phyloP scores from a whole-genome alignment of 805 yeast species.

The Debaryomyces hansenii region DNA sequence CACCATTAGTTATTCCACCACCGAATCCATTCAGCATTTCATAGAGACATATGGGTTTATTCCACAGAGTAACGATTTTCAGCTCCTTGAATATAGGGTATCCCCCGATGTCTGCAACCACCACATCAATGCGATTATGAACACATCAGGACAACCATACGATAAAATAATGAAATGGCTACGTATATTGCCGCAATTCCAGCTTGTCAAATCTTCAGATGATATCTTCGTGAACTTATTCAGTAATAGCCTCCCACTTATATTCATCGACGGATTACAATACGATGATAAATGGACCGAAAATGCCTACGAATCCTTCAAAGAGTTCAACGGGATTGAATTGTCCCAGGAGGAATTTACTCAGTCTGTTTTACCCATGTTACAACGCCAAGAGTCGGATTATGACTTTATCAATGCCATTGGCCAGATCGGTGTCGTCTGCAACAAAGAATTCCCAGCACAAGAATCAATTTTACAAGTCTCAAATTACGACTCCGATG shows the following conservation, averaged over 20 bases:
- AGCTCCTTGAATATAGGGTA: conserved; percentile 12
- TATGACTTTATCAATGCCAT: conserved; percentile 26
- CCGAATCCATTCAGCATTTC: conserved; percentile 23
- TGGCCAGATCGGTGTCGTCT: conserved; percentile 19
- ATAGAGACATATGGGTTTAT: conserved; percentile 32
- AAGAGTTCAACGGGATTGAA: conserved; percentile 20
- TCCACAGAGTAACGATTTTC: conserved; percentile 16
- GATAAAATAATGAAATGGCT: conserved; percentile 26
- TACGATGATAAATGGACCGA: conserved; percentile 56
- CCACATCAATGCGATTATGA: conserved; percentile 8
- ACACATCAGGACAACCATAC: conserved; percentile 10
- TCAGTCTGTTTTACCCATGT: conserved; percentile 8
- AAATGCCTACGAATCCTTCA: conserved; percentile 12
- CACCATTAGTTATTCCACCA: conserved; percentile 25
- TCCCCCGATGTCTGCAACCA: conserved; percentile 6
- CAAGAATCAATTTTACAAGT: not conserved
- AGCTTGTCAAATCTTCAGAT: conserved; percentile 11
- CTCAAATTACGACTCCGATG: not conserved
- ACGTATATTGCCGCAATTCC: conserved; percentile 26
- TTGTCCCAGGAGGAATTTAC: conserved; percentile 24
- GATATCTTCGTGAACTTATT: conserved; percentile 14
- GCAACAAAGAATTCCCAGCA: not conserved
- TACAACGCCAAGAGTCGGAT: conserved; percentile 24
- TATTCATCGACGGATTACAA: conserved; percentile 63
- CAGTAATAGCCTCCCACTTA: conserved; percentile 15